phyloP scores from a whole-genome alignment of 148 eudicot genomes.

The Cornus florida region DNA sequence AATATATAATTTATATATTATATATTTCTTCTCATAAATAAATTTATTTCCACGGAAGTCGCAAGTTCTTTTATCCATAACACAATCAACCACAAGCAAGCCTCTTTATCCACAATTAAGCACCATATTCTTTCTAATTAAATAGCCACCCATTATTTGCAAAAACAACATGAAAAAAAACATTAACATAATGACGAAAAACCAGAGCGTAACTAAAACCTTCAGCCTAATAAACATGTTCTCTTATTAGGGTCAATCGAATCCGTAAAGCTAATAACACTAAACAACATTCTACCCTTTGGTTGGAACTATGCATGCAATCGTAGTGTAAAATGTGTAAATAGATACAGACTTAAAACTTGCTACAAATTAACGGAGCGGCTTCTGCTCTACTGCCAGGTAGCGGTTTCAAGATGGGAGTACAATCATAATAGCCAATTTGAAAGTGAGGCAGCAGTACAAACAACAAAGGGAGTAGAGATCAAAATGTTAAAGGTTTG shows the following conservation, averaged over 20 bases:
- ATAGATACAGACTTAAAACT: background rate
- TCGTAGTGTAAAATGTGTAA: background rate
- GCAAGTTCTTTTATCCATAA: too few species aligned
- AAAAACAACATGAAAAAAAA: background rate
- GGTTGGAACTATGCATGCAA: background rate
- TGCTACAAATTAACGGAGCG: constrained; percentile 1
- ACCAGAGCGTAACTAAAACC: background rate
- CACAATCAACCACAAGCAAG: too few species aligned
- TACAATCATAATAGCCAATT: background rate
- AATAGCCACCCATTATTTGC: too few species aligned
- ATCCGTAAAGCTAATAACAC: background rate
- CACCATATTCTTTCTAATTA: too few species aligned
- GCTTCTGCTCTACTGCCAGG: background rate
- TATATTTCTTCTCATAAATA: too few species aligned
- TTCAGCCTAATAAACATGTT: background rate
- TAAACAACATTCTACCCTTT: background rate
- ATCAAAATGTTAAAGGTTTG: background rate
- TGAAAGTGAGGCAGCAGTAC: constrained; percentile 9
- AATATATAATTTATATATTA: too few species aligned
- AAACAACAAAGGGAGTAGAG: background rate
- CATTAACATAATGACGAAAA: background rate
- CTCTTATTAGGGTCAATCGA: background rate
- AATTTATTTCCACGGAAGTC: too few species aligned
- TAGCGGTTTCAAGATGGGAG: background rate
- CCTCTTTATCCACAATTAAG: too few species aligned